These are phyloP conservation scores for Bocquillonia castaneifolia DNA, from an alignment of 441 rosid species.

Conservation along the genomic window DNA sequence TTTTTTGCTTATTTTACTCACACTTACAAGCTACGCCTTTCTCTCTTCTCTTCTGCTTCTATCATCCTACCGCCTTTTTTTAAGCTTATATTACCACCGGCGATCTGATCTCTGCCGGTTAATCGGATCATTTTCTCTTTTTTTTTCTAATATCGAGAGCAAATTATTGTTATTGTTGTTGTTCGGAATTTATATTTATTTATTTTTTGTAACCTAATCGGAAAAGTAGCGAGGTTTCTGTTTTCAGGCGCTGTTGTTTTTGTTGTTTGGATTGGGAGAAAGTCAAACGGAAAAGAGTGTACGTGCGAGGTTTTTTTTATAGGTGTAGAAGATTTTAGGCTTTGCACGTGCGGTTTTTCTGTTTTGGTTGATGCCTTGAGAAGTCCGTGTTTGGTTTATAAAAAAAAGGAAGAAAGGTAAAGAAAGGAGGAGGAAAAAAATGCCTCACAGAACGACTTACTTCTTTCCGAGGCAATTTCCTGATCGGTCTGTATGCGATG, in stretches of 20 bases:
- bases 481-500: conserved; percentile 60
- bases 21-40: background rate
- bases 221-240: no score
- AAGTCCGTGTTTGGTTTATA: conserved; percentile 15
- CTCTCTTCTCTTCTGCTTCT: no score
- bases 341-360: conserved; percentile 3
- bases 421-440: conserved; percentile 26
- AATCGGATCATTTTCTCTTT: background rate
- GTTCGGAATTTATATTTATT: no score
- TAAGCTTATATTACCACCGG: background rate
- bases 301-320: no score
- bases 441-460: conserved; percentile 98
- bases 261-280: no score
- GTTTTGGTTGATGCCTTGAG: conserved; percentile 8
- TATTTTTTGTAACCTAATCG: no score
- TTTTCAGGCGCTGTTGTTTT: no score
- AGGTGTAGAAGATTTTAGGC: no score
- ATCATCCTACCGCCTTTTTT: background rate
- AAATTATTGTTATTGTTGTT: no score
- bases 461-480: conserved; percentile 97
- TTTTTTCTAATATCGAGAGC: no score
- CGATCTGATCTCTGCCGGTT: background rate
- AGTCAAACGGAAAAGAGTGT: no score
- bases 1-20: background rate
- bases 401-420: background rate